Base-by-base conservation (phyloP, 1,284 basidiomycete genomes). In the Apiotrichum laibachii region DNA sequence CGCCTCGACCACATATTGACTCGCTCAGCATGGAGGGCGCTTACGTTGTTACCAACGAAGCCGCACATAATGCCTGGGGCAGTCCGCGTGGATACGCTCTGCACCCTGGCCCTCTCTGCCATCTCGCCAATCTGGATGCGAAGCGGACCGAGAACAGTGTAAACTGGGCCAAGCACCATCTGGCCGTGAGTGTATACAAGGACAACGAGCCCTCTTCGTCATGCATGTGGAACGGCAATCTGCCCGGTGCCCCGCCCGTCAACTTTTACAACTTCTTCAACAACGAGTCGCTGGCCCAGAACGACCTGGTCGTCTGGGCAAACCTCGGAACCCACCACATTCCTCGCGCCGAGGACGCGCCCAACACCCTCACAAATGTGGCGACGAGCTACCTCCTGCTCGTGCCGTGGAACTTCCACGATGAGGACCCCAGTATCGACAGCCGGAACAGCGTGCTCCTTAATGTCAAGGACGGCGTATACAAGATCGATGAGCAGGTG, bases 201-300 rank as follows among this genome's bases (percentile, higher is more conserved):
- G 85, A 86, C 26, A 81, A 80, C 1, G 85, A 87, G 70, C 84
- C 83, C 2, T 77, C 77, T 0, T 83, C 82, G 13, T 83, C 82
- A 60, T 80, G 77, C 44, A 81, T 82, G 72, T 86, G 84, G 84
- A 87, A 87, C 72, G 78, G 83, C 58, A 82, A 87, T 66, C 73
- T 86, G 3, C 85, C 85, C 1, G 84, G 83, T 1, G 70, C 69
- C 3, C 85, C 85, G 1, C 77, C 81, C 18, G 83, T 86, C 53
- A 80, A 87, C 67, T 87, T 85, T 71, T 81, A 84, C 62, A 69
- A 71, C 59, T 85, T 86, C 73, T 85, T 86, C 71, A 81, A 86
- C 60, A 82, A 61, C 50, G 67, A 68, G 49, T 50, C 47, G 5
- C 53, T 86, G 59, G 82, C 81, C 0, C 84, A 86, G 70, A 76